Percentiles rank a stretch among this genome's conserved stretches.
Evolutionary conservation across 768 basidiomycete genomes (phyloP).

Genomic region (Hygrocybe punicea): DNA sequence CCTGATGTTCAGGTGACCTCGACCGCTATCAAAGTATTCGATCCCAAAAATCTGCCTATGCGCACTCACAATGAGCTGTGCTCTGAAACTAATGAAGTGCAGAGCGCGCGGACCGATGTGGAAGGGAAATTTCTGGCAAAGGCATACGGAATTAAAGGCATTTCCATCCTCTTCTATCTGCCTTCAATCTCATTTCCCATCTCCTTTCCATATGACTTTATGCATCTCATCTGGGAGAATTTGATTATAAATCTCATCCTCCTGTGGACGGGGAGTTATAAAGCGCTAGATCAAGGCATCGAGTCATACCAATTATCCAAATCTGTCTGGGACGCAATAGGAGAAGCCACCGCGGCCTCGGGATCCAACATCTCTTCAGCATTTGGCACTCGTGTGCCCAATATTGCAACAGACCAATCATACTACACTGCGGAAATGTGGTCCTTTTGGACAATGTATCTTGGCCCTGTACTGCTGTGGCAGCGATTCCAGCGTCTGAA

Average conservation of each 20-base stretch:
- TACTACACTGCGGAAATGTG: conserved; percentile 34
- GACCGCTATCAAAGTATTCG: conserved; percentile 13
- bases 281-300: conserved; percentile 33
- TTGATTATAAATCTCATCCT: conserved; percentile 39
- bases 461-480: conserved; percentile 39
- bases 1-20: conserved; percentile 11
- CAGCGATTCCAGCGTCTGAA: conserved; percentile 26
- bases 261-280: conserved; percentile 43
- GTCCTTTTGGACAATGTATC: conserved; percentile 39
- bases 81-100: conserved; percentile 20
- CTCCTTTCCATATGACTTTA: conserved; percentile 46
- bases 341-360: conserved; percentile 30
- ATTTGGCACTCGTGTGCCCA: conserved; percentile 35
- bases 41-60: conserved; percentile 34
- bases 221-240: too few species aligned
- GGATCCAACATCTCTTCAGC: conserved; percentile 38
- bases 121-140: conserved; percentile 28
- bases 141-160: conserved; percentile 33
- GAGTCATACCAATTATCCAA: conserved; percentile 29
- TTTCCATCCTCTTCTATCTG: conserved; percentile 30
- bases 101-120: conserved; percentile 18
- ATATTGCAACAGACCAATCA: conserved; percentile 26
- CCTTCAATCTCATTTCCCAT: conserved; percentile 35
- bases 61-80: conserved; percentile 31
- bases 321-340: conserved; percentile 41